These are phyloP conservation scores for Vitis rupestris DNA, from an alignment of 164 flowering plant species.

Conservation along the genomic window DNA sequence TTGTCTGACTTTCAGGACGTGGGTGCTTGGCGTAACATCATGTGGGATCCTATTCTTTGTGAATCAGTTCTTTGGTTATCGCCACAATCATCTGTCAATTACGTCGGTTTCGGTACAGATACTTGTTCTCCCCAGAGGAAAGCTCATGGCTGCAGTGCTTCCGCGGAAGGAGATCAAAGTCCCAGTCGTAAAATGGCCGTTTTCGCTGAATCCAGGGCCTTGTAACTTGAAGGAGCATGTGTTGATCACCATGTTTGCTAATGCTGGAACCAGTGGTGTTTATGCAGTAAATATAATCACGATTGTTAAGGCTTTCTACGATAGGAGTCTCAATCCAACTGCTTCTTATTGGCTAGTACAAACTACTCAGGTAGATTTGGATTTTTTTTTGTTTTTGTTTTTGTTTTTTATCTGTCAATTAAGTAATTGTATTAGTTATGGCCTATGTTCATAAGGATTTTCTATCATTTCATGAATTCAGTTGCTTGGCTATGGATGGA, in stretches of 20 bases:
- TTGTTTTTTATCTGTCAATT: neutral
- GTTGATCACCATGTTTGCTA: slow-evolving; percentile 52
- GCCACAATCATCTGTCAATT: slow-evolving; percentile 32
- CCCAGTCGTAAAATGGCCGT: slow-evolving; percentile 46
- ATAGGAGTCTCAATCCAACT: slow-evolving; percentile 22
- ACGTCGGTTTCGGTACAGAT: slow-evolving; percentile 47
- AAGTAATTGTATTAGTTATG: too few species aligned
- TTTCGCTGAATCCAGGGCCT: slow-evolving; percentile 58
- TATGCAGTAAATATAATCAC: slow-evolving; percentile 38
- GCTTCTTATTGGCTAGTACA: slow-evolving; percentile 22
- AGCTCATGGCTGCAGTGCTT: slow-evolving; percentile 58
- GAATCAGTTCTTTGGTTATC: slow-evolving; percentile 51
- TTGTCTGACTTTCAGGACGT: slow-evolving; percentile 55
- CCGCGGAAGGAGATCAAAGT: slow-evolving; percentile 26
- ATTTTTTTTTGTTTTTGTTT: neutral
- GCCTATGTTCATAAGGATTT: too few species aligned
- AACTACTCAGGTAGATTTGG: slow-evolving; percentile 44
- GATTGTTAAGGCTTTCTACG: slow-evolving; percentile 50
- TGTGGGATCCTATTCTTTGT: slow-evolving; percentile 43
- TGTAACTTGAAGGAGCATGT: slow-evolving; percentile 61
- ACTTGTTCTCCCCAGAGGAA: slow-evolving; percentile 50
- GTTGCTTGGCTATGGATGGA: slow-evolving; percentile 81
- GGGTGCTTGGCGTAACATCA: slow-evolving; percentile 46
- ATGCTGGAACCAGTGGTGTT: slow-evolving; percentile 30
- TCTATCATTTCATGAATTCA: slow-evolving; percentile 3